These are phyloP conservation scores for Pinus taeda DNA, from an alignment of 75 land plant genomes.

Conservation along the genomic window DNA sequence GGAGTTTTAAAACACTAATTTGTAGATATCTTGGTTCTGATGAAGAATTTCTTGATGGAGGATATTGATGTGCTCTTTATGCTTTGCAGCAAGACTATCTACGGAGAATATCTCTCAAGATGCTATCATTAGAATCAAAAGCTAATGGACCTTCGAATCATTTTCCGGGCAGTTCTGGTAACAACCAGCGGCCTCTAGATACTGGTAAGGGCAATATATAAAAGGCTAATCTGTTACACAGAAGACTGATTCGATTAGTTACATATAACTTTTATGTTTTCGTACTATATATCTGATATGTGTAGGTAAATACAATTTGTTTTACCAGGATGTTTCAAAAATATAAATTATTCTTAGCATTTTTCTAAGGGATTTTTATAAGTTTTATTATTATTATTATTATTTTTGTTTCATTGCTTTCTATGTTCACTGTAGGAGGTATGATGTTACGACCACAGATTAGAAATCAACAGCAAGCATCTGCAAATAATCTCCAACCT, in stretches of 20 bases:
- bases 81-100: slow-evolving; percentile 74
- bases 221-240: background rate
- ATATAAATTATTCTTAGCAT: background rate
- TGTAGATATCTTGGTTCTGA: too few relatives aligned
- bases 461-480: background rate
- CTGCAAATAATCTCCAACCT: background rate
- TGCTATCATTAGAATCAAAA: slow-evolving; percentile 38
- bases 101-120: slow-evolving; percentile 71
- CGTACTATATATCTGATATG: background rate
- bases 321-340: background rate
- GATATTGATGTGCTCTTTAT: background rate
- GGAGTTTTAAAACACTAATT: too few relatives aligned
- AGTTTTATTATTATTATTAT: too few relatives aligned
- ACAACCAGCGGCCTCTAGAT: background rate
- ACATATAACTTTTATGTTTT: background rate
- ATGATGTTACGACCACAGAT: background rate
- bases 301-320: background rate
- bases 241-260: background rate
- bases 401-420: background rate
- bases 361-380: background rate
- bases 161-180: too few relatives aligned
- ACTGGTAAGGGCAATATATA: background rate
- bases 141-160: background rate
- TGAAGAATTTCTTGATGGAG: background rate
- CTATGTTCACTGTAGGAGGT: background rate